A percentile compares a stretch with the other conserved stretches of the same genome.
These are phyloP conservation scores for Aspergillus glaucus DNA, from an alignment of 2,329 filamentous ascomycete genomes.

Conservation along the genomic window DNA sequence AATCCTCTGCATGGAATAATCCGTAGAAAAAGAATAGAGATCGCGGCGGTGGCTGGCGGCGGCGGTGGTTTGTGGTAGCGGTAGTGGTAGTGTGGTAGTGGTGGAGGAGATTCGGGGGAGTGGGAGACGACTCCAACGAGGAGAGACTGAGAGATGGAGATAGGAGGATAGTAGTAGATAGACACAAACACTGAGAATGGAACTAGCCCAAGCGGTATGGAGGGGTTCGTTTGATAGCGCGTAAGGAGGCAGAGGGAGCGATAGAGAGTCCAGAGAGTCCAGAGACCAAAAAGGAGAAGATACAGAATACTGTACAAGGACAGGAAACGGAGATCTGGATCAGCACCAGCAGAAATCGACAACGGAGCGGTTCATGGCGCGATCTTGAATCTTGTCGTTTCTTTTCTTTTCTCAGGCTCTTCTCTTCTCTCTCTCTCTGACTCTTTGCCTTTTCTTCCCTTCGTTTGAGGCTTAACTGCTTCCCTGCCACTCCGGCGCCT, in stretches of 20 bases:
- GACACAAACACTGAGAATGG: conserved; percentile 1
- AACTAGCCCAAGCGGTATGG: not conserved
- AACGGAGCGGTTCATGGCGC: conserved; percentile 1
- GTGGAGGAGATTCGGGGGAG: not conserved
- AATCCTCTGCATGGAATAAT: no score
- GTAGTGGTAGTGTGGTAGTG: not conserved
- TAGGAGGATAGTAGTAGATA: conserved; percentile 5
- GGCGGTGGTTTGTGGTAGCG: not conserved
- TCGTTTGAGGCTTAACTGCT: no score
- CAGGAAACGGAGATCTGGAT: no score
- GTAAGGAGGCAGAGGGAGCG: conserved; percentile 1
- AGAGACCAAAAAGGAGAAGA: not conserved
- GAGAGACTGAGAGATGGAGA: conserved; percentile 18
- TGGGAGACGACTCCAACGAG: conserved; percentile 9
- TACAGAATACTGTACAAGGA: no score
- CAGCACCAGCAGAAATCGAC: no score
- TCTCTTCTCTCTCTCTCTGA: conserved; percentile 5
- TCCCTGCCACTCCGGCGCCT: not conserved
- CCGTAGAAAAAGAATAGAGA: conserved; percentile 14
- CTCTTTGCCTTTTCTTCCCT: conserved; percentile 8
- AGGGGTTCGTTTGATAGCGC: no score
- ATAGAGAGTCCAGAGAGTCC: conserved; percentile 1
- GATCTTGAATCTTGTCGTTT: no score
- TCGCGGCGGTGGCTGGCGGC: not conserved
- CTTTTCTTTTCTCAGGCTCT: no score